Evolutionary conservation across 2,329 filamentous ascomycete species (phyloP), one percentile per base, ranked within the genome.

Genomic region (Clonostachys rosea): DNA sequence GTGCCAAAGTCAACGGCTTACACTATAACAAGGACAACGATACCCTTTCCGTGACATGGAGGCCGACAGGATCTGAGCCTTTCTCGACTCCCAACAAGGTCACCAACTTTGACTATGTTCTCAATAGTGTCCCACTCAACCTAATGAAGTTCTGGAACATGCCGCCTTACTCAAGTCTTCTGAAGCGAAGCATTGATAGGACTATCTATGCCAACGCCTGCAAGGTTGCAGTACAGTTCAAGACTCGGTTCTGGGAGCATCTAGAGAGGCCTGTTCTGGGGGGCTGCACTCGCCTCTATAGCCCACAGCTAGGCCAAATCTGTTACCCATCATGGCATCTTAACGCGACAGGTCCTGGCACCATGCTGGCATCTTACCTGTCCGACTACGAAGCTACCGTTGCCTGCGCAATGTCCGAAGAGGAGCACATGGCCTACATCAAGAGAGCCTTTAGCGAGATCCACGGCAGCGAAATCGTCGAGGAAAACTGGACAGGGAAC

Each of bases 311-410:
- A 47, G 79, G 80, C 18, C 73, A 64, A 41, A 71, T 86, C 50
- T 87, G 82, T 70, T 88, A 87, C 61, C 84, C 84, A 0, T 75
- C 77, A 6, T 87, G 86, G 66, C 71, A 80, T 51, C 69, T 87
- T 59, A 87, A 87, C 65, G 73, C 73, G 37, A 79, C 76, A 0
- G 87, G 36, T 78, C 81, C 80, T 0, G 83, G 82, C 6, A 75
- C 81, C 1, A 73, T 87, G 40, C 71, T 87, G 2, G 83, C 70
- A 2, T 78, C 73, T 18, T 87, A 87, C 65, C 72, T 69, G 1
- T 75, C 70, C 16, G 47, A n/a, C 20, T 68, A 69, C 13, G 59
- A 64, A 56, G 67, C 60, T 14, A 54, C 57, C 34, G 57, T 58
- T 36, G 69, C 77, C 54, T 70, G 65, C 2, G 67, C 75, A 6